phyloP scores from a whole-genome alignment of 179 eudicot species.

The Nepenthes alata region DNA sequence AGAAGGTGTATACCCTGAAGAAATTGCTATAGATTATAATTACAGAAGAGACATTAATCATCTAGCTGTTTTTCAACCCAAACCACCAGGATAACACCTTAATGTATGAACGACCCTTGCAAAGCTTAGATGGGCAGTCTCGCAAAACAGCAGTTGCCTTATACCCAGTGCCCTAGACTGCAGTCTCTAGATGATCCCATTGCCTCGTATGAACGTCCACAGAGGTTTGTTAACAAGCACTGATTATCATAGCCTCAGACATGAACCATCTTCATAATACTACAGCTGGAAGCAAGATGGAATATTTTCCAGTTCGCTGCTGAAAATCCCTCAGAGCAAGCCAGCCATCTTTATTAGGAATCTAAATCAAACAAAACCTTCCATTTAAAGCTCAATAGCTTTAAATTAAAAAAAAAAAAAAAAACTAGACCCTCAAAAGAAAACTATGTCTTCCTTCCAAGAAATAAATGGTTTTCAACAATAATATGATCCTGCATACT shows the following conservation, averaged over 20 bases:
- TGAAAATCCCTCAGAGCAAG: constrained; percentile 3
- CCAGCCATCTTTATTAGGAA: background rate
- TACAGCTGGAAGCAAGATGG: background rate
- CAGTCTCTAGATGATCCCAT: too few species aligned
- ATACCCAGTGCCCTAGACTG: background rate
- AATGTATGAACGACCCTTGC: background rate
- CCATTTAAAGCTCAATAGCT: background rate
- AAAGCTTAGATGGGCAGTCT: constrained; percentile 1
- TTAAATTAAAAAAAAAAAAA: background rate
- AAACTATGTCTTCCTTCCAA: background rate
- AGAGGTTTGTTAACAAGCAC: too few species aligned
- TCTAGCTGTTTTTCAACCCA: background rate
- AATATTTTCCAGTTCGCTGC: constrained; percentile 6
- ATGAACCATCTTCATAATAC: constrained; percentile 4
- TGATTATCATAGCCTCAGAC: background rate
- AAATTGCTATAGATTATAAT: too few species aligned
- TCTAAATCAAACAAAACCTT: background rate
- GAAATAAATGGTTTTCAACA: too few species aligned
- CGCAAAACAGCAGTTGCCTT: constrained; percentile 1
- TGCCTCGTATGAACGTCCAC: too few species aligned
- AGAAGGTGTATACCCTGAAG: too few species aligned
- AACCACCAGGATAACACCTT: background rate
- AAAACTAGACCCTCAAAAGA: background rate
- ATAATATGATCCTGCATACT: too few species aligned
- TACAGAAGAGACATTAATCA: too few species aligned